A percentile compares a stretch with the other conserved stretches of the same genome.
Evolutionary conservation across 2,329 filamentous ascomycete genomes (phyloP).

Genomic region (Xylariaceae sp.): DNA sequence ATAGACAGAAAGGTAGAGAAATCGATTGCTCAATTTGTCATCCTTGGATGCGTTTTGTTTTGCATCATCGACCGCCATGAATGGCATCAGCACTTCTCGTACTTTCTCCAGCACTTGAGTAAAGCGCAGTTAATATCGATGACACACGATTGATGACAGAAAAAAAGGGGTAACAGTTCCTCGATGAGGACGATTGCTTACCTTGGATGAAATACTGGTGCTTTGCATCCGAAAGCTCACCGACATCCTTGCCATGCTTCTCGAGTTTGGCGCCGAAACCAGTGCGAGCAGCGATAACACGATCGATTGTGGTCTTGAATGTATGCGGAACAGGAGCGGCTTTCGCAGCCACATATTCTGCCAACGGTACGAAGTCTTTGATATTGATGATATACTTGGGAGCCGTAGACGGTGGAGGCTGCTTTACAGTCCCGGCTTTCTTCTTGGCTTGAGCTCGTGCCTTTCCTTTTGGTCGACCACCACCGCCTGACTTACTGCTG

Average conservation of each 20-base stretch:
- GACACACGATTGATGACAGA: background rate
- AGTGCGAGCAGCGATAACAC: conserved; percentile 45
- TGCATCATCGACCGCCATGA: conserved; percentile 14
- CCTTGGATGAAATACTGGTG: conserved; percentile 44
- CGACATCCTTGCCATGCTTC: conserved; percentile 19
- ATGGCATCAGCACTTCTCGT: conserved; percentile 38
- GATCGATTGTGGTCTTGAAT: conserved; percentile 43
- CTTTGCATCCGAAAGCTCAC: conserved; percentile 33
- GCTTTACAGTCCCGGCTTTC: conserved; percentile 35
- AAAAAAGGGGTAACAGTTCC: background rate
- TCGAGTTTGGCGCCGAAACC: conserved; percentile 35
- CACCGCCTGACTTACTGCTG: background rate
- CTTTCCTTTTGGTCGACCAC: conserved; percentile 19
- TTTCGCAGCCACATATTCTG: conserved; percentile 44
- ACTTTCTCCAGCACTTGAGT: conserved; percentile 42
- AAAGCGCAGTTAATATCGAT: background rate
- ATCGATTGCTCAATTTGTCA: conserved; percentile 39
- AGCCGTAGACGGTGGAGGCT: background rate
- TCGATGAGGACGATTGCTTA: background rate
- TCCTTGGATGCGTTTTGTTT: background rate
- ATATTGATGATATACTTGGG: conserved; percentile 44
- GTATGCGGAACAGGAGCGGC: conserved; percentile 37
- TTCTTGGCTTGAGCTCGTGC: conserved; percentile 29
- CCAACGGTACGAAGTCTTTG: conserved; percentile 47
- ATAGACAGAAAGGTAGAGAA: conserved; percentile 44